These are phyloP conservation scores for Fusarium acutatum DNA, from an alignment of 2,329 filamentous ascomycete species.

Conservation along the genomic window DNA sequence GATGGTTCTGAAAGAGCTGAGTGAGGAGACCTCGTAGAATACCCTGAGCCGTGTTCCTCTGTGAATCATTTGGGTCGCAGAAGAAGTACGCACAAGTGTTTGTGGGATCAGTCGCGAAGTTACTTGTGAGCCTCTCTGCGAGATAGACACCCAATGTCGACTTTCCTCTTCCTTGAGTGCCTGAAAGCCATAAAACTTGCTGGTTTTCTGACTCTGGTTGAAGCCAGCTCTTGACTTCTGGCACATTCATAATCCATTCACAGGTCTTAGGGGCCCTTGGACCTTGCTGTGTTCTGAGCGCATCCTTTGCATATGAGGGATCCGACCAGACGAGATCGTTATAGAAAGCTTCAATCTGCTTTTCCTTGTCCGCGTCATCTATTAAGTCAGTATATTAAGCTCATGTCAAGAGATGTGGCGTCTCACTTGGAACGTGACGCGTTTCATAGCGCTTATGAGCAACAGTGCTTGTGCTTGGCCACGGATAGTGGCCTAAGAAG, in stretches of 20 bases:
- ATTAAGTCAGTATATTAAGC: not conserved
- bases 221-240: constrained; percentile 9
- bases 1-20: constrained; percentile 23
- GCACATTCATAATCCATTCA: constrained; percentile 19
- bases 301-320: constrained; percentile 16
- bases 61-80: constrained; percentile 9
- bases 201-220: constrained; percentile 2
- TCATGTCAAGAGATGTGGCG: not conserved
- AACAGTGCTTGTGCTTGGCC: constrained; percentile 24
- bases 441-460: constrained; percentile 17
- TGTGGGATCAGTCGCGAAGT: constrained; percentile 3
- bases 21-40: constrained; percentile 18
- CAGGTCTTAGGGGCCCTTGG: constrained; percentile 12
- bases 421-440: constrained; percentile 10
- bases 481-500: constrained; percentile 26
- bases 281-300: constrained; percentile 16
- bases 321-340: constrained; percentile 21
- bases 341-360: constrained; percentile 19
- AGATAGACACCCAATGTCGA: constrained; percentile 17
- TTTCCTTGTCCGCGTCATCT: constrained; percentile 10
- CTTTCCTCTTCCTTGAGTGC: constrained; percentile 14
- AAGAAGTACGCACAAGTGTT: constrained; percentile 25
- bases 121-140: constrained; percentile 10
- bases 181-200: constrained; percentile 13
- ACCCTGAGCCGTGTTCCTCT: constrained; percentile 19